phyloP scores from a whole-genome alignment of 1,284 basidiomycete species.

The Pseudozyma sp. region DNA sequence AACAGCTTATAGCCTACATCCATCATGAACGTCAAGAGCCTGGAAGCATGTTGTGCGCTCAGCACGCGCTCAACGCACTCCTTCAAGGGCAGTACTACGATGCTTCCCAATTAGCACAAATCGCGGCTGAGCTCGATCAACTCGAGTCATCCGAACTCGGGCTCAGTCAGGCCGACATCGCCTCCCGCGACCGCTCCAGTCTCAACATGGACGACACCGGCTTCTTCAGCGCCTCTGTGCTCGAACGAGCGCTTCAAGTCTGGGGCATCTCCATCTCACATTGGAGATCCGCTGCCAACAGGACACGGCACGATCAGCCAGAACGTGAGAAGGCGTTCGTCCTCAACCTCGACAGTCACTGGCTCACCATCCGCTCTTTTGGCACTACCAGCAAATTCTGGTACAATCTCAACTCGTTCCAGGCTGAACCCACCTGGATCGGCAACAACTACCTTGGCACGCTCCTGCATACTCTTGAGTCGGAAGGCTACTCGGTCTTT shows the following conservation, averaged over 20 bases:
- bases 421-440: conserved; percentile 59
- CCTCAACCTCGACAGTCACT: conserved; percentile 65
- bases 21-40: conserved; percentile 63
- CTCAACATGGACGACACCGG: conserved; percentile 67
- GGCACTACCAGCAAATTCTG: conserved; percentile 50
- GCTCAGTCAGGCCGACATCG: conserved; percentile 37
- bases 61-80: conserved; percentile 65
- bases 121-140: conserved; percentile 52
- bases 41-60: conserved; percentile 67
- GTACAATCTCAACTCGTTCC: conserved; percentile 68
- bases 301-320: conserved; percentile 39
- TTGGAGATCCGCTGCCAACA: conserved; percentile 52
- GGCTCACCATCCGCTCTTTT: conserved; percentile 65
- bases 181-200: conserved; percentile 29
- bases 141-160: conserved; percentile 55
- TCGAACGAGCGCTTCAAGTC: conserved; percentile 60
- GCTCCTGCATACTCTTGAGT: conserved; percentile 59
- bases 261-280: conserved; percentile 46
- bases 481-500: conserved; percentile 66
- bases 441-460: conserved; percentile 63
- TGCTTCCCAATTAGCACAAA: conserved; percentile 61
- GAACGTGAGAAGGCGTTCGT: conserved; percentile 65
- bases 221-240: conserved; percentile 62
- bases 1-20: conserved; percentile 56
- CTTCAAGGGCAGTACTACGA: conserved; percentile 66